phyloP scores from a whole-genome alignment of 208 protist species.

The Leishmania lainsoni region DNA sequence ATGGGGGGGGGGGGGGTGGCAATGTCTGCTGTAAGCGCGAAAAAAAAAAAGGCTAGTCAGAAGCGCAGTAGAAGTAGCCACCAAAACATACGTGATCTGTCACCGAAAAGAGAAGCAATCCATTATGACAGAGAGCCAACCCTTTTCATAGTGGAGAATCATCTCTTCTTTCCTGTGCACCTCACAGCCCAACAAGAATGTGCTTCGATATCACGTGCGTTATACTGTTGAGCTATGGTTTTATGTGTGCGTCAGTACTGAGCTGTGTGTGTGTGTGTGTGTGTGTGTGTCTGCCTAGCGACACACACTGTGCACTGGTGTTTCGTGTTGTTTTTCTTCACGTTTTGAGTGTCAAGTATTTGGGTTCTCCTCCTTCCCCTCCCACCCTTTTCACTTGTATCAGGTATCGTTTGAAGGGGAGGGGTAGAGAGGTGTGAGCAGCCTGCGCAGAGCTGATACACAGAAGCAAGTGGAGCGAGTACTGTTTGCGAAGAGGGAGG shows the following conservation, averaged over 20 bases:
- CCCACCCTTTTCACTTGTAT: not conserved
- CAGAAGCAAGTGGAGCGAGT: not conserved
- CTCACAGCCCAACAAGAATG: not conserved
- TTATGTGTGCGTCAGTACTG: not conserved
- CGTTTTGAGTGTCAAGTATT: not conserved
- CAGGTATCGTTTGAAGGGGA: not conserved
- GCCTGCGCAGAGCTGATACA: not conserved
- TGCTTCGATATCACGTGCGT: not conserved
- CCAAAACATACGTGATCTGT: not conserved
- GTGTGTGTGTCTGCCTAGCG: not conserved
- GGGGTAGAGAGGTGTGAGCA: not conserved
- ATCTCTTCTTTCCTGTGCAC: not conserved
- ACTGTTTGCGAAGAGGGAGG: not conserved
- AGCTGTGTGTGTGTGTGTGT: not conserved
- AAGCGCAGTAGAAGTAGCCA: not conserved
- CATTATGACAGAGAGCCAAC: not conserved
- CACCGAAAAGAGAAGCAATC: not conserved
- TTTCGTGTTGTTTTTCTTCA: not conserved
- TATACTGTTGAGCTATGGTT: not conserved
- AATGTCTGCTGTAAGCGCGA: not conserved
- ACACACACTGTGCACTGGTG: not conserved
- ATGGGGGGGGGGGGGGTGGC: not conserved
- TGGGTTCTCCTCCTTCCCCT: not conserved
- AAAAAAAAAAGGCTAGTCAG: not conserved
- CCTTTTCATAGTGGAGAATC: not conserved